Conservation (phyloP, 345 rosid genomes). For the Hibiscus mutabilis region DNA sequence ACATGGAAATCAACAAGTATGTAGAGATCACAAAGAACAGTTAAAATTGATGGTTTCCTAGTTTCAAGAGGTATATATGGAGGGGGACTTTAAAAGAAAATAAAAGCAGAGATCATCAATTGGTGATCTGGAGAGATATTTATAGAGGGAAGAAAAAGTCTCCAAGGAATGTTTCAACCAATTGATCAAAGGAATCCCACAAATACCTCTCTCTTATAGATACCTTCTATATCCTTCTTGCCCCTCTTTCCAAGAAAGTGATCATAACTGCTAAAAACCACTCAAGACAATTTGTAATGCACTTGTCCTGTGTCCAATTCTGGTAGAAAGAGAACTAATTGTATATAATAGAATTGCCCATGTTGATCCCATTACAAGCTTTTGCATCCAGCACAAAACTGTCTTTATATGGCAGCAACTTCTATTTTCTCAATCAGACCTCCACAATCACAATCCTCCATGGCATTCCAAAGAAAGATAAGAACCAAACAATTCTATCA, state of each 20-base stretch:
- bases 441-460: background rate
- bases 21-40: background rate
- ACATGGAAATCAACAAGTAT: background rate
- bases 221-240: conserved; percentile 1
- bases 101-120: background rate
- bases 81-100: background rate
- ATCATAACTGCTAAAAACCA: background rate
- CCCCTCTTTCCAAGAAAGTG: background rate
- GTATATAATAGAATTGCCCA: background rate
- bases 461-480: background rate
- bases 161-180: background rate
- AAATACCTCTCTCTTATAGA: background rate
- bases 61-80: background rate
- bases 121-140: background rate
- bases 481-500: background rate
- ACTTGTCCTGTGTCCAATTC: background rate
- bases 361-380: background rate
- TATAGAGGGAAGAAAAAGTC: background rate
- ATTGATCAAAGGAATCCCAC: background rate
- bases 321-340: background rate
- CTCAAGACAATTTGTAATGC: background rate
- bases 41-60: background rate
- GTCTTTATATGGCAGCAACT: background rate
- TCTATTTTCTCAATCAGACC: background rate
- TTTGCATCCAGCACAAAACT: background rate